These are phyloP conservation scores for Pseudocohnilembus persalinus DNA, from an alignment of 169 alveolate genomes.

Conservation along the genomic window DNA sequence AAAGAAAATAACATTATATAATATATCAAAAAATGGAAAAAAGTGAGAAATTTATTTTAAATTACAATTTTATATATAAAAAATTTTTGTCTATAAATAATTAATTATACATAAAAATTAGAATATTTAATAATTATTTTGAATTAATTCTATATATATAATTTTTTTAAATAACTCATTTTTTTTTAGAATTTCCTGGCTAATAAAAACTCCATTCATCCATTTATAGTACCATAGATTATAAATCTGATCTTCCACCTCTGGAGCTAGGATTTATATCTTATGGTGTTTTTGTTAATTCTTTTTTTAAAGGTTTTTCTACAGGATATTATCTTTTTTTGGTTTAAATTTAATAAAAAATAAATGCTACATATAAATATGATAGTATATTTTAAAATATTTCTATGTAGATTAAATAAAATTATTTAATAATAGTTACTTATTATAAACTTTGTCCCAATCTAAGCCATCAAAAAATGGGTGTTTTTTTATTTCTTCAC, in stretches of 20 bases:
- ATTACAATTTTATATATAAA: too few relatives aligned
- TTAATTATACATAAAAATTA: neutral
- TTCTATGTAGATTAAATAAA: neutral
- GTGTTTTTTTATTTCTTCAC: slow-evolving; percentile 74
- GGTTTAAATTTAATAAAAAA: too few relatives aligned
- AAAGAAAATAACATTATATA: neutral
- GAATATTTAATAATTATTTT: too few relatives aligned
- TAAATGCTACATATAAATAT: too few relatives aligned
- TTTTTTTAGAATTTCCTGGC: neutral
- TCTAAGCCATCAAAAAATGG: slow-evolving; percentile 73
- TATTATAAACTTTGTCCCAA: slow-evolving; percentile 69
- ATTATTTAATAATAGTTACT: slow-evolving; percentile 9
- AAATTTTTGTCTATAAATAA: too few relatives aligned
- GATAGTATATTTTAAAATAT: too few relatives aligned
- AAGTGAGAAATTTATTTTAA: too few relatives aligned
- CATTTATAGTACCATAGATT: too few relatives aligned
- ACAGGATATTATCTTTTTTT: neutral
- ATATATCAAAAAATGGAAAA: too few relatives aligned
- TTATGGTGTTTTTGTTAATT: neutral
- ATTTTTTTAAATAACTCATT: too few relatives aligned
- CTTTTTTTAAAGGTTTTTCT: neutral
- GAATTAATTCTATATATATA: too few relatives aligned
- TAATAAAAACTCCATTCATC: neutral
- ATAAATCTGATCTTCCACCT: neutral
- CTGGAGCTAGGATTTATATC: neutral